Conservation (phyloP, 164 flowering plant species). For the Macadamia integrifolia region DNA sequence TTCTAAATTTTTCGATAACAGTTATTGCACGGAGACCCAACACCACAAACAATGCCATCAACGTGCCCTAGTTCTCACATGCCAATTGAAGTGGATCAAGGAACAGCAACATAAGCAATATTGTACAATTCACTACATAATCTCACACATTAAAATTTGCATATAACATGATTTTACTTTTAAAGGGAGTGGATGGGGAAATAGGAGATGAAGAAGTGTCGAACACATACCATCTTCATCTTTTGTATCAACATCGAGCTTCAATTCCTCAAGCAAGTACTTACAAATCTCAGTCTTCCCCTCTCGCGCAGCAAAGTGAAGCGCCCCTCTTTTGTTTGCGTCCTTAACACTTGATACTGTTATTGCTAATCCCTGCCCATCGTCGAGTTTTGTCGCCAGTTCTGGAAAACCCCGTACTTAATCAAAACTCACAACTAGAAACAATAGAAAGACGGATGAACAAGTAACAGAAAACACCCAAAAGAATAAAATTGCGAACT, state of each 20-base stretch:
- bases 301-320: constrained; percentile 94
- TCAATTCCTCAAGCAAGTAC: constrained; percentile 78
- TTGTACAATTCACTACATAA: too few relatives aligned
- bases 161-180: neutral
- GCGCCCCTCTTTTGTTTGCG: constrained; percentile 86
- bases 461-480: neutral
- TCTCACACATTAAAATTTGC: neutral
- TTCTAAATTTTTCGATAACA: too few relatives aligned
- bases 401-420: constrained; percentile 23
- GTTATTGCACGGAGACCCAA: too few relatives aligned
- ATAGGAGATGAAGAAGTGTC: neutral
- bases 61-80: too few relatives aligned
- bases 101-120: neutral
- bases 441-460: neutral
- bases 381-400: constrained; percentile 57
- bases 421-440: constrained; percentile 5
- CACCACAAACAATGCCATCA: too few relatives aligned
- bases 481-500: constrained; percentile 7
- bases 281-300: constrained; percentile 88
- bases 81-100: neutral
- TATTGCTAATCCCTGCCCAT: constrained; percentile 58
- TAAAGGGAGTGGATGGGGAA: neutral
- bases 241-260: constrained; percentile 58
- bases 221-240: constrained; percentile 72
- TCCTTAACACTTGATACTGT: constrained; percentile 81